Percentiles rank a stretch among this genome's conserved stretches.
These are phyloP conservation scores for Mesembryanthemum crystallinum DNA, from an alignment of 148 eudicot genomes.

Conservation along the genomic window DNA sequence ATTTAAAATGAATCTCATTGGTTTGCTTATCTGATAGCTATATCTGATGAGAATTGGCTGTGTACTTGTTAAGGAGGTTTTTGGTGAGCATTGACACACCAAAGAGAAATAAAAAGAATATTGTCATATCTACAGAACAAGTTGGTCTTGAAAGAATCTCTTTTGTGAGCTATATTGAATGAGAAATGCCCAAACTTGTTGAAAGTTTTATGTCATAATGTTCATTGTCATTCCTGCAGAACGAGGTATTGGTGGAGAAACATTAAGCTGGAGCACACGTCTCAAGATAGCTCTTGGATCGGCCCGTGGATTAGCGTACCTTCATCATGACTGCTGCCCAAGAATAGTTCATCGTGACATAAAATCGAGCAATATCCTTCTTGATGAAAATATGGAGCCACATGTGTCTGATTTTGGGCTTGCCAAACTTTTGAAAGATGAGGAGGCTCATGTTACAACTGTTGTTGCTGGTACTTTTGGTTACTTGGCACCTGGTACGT, in stretches of 20 bases:
- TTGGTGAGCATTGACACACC: no score
- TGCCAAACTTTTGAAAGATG: constrained; percentile 90
- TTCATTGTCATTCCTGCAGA: constrained; percentile 34
- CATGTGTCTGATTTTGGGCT: constrained; percentile 95
- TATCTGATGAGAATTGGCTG: no score
- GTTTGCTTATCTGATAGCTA: no score
- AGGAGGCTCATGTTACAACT: constrained; percentile 93
- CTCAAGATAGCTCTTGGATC: constrained; percentile 80
- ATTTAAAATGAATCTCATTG: no score
- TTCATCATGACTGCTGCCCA: constrained; percentile 96
- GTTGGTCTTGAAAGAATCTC: no score
- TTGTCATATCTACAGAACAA: no score
- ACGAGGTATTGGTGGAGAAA: constrained; percentile 36
- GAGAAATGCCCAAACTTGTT: no score
- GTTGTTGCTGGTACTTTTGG: constrained; percentile 99
- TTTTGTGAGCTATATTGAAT: no score
- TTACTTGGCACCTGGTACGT: constrained; percentile 88
- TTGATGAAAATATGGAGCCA: constrained; percentile 89
- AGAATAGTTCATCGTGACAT: constrained; percentile 86
- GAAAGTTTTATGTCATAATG: no score
- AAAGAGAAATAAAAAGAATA: no score
- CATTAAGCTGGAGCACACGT: constrained; percentile 69
- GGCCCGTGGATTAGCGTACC: constrained; percentile 89
- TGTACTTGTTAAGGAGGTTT: no score
- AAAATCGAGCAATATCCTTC: constrained; percentile 90